Base-by-base conservation (phyloP, 805 yeast genomes). In the Ogataea wickerhamii region DNA sequence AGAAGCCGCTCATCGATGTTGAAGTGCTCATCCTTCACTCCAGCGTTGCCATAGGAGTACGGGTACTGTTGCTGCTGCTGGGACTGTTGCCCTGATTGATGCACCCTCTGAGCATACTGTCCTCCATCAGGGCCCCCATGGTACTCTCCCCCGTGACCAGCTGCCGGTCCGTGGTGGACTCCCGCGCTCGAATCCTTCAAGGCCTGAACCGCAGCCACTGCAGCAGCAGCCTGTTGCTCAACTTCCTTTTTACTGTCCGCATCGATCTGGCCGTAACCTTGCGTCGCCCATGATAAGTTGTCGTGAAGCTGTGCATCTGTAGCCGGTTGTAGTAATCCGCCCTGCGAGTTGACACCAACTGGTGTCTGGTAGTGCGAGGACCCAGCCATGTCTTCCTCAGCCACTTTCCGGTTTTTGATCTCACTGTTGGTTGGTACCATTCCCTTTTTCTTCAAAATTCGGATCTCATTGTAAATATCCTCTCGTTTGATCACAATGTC, bases 391-490 rank as follows among this genome's bases (percentile, higher is more conserved):
- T 53, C 58, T 18, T 53, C 55, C 12, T 47, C 54, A 5, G 51
- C 44, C 18, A 53, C 42, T 42, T 52, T 57, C 33, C 57, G 40
- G 40, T 45, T 47, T 35, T 53, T 55, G 35, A 55, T 38, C 36
- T 55, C 60, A n/a, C 43, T 40, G 18, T 44, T 46, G 5, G 56
- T 45, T 14, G 63, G 60, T 23, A 60, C 63, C 41, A 58, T 40
- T 11, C 63, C 61, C 52, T 71, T 73, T 44, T 78, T 66, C 53
- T 74, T 74, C 57, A 73, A 68, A 14, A 77, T 77, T 38, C 80
- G 55, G 49, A 74, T 73, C 49, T 74, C 79, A 53, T 74, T 74
- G 55, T 74, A 74, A 38, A 74, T 74, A 52, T 74, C 80, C 51
- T 74, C 80, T 40, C 80, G 62, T 55, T 74, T 74, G 47, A 74